These are phyloP conservation scores for Leishmania aethiopica DNA, from an alignment of 208 protist species.

Conservation along the genomic window DNA sequence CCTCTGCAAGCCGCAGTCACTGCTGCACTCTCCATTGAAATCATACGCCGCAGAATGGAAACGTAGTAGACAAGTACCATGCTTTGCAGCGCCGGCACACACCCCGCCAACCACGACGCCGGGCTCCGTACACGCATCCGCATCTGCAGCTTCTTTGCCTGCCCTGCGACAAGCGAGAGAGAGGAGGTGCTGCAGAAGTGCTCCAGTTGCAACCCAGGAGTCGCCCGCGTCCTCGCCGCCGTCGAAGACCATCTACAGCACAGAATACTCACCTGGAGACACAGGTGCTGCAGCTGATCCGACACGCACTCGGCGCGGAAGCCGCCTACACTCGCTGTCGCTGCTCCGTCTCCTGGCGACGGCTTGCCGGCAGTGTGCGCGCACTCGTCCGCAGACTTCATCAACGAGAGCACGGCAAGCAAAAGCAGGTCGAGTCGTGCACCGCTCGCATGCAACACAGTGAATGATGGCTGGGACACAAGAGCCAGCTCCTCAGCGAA, in stretches of 20 bases:
- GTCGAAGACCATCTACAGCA: neutral
- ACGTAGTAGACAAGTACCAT: neutral
- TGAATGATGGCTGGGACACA: neutral
- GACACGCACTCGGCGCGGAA: neutral
- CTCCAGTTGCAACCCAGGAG: neutral
- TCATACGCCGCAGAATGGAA: neutral
- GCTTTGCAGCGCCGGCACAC: slow-evolving; percentile 6
- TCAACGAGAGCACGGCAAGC: slow-evolving; percentile 9
- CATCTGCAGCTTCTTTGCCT: neutral
- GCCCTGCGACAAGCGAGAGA: neutral
- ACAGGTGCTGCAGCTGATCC: neutral
- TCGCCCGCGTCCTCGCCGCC: neutral
- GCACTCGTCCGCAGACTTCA: slow-evolving; percentile 10
- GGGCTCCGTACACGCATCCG: neutral
- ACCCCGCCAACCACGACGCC: neutral
- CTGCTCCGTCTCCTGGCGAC: neutral
- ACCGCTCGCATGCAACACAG: neutral
- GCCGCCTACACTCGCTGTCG: neutral
- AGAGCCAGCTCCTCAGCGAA: neutral
- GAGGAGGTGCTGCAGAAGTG: neutral
- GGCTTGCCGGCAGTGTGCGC: neutral
- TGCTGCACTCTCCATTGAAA: neutral
- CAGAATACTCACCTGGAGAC: neutral
- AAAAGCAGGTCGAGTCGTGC: slow-evolving; percentile 12
- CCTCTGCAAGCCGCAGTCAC: neutral